These are phyloP conservation scores for Helicocarpus griseus DNA, from an alignment of 2,329 filamentous ascomycete species.

Conservation along the genomic window DNA sequence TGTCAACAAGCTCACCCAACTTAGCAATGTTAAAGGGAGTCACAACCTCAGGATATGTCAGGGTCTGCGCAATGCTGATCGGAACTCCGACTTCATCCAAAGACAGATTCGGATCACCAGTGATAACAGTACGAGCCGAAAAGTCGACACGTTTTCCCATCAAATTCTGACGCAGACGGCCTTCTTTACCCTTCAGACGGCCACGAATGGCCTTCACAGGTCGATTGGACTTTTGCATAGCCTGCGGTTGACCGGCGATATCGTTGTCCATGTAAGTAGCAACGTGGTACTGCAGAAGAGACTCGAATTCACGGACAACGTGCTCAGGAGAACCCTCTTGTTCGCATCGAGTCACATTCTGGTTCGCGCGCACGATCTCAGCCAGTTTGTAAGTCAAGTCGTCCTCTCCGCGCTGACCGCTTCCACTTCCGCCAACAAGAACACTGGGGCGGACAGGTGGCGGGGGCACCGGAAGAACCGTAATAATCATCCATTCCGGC, in stretches of 20 bases:
- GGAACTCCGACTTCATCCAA: constrained; percentile 97
- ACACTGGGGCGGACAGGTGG: constrained; percentile 95
- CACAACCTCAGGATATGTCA: constrained; percentile 95
- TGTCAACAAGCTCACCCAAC: constrained; percentile 78
- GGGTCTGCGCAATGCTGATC: constrained; percentile 77
- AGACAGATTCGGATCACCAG: constrained; percentile 91
- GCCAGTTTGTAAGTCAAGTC: constrained; percentile 99
- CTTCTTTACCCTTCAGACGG: constrained; percentile 97
- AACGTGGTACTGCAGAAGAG: constrained; percentile 90
- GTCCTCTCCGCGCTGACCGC: constrained; percentile 90
- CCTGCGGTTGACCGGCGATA: constrained; percentile 88
- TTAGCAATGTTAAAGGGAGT: constrained; percentile 97
- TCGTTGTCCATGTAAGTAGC: constrained; percentile 99
- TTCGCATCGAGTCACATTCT: constrained; percentile 84
- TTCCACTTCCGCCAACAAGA: constrained; percentile 87
- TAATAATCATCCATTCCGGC: constrained; percentile 97
- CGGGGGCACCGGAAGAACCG: constrained; percentile 87
- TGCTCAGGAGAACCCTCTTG: constrained; percentile 86
- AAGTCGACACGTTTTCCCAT: constrained; percentile 99
- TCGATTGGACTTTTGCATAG: constrained; percentile 91
- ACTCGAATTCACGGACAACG: constrained; percentile 82
- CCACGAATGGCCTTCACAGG: constrained; percentile 95
- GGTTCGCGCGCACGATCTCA: constrained; percentile 96
- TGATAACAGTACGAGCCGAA: constrained; percentile 98
- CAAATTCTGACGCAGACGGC: constrained; percentile 91